Evolutionary conservation across 345 rosid genomes (phyloP), one percentile per base, ranked within the genome.

Genomic region (Sisymbrium altissimum): DNA sequence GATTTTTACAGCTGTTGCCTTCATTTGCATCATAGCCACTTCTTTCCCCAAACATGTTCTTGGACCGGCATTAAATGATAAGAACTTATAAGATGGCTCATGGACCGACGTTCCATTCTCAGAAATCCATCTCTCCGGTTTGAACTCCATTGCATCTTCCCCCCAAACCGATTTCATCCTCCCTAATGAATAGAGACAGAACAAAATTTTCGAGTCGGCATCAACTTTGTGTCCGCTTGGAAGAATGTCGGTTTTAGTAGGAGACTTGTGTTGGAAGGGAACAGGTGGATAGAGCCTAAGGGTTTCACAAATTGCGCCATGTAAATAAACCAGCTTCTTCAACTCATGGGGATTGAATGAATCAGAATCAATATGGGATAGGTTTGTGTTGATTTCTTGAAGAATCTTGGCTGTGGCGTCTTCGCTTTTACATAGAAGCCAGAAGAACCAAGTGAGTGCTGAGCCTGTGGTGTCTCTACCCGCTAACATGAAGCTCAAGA

Each of bases 31-130:
- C 71, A 87, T 77, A 21, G 89, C 88, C 25, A 88, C 67, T 66
- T 85, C 87, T 70, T 84, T 87, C 19, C 92, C 92, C 0, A 87
- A 5, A 63, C 90, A 87, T 65, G 85, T 83, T 68, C 88, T 84
- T 3, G 92, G 92, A 49, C 90, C 90, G 0, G 88, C 91, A 73
- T 81, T 85, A 64, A 89, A 89, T 2, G 89, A 76, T 1, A 81
- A 43, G 66, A 89, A 89, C 83, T 87, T 86, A 72, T 81, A 82
- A 0, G 90, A 83, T 10, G 92, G 90, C 56, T 77, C 73, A 46
- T 56, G 76, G 13, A 38, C 35, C 4, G 63, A 63, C 19, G 43
- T 75, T 57, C 82, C 87, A 10, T 23, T 49, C 30, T 70, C 68
- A 17, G 79, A 75, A 55, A 84, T 76, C 82, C 85, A 82, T 58